These are phyloP conservation scores for Moricandia arvensis DNA, from an alignment of 345 rosid species.

Conservation along the genomic window DNA sequence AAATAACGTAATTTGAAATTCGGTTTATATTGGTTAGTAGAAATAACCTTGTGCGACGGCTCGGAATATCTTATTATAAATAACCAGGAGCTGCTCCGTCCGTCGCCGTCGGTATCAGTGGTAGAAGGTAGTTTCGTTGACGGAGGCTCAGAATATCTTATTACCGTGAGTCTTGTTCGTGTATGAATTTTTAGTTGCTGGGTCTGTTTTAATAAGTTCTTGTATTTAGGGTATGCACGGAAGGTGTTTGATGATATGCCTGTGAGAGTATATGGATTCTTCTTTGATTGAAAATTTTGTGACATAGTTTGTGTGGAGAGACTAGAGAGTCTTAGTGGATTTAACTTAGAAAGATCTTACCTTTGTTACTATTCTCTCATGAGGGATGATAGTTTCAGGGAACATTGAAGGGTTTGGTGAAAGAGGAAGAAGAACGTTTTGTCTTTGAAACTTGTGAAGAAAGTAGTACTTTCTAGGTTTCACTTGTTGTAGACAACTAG, in stretches of 20 bases:
- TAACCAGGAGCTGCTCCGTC: background rate
- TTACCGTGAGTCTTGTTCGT: background rate
- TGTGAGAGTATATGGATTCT: background rate
- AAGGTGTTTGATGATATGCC: conserved; percentile 31
- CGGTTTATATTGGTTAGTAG: conserved; percentile 4
- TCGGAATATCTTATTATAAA: background rate
- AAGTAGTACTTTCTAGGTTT: background rate
- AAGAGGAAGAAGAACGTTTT: background rate
- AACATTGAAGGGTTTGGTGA: background rate
- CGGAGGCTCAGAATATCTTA: background rate
- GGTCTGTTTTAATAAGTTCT: too few relatives aligned
- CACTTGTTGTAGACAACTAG: background rate
- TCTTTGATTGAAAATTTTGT: conserved; percentile 4
- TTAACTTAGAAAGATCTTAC: background rate
- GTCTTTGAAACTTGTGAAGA: background rate
- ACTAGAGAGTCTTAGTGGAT: background rate
- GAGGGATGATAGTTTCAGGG: background rate
- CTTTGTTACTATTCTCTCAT: background rate
- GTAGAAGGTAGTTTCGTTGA: background rate
- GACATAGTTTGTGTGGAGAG: background rate
- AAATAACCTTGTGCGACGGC: background rate
- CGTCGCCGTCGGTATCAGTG: conserved; percentile 7
- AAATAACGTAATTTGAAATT: background rate
- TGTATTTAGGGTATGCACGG: conserved; percentile 11
- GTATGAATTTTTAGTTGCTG: background rate